These are phyloP conservation scores for Lachnellula occidentalis DNA, from an alignment of 2,329 filamentous ascomycete species.

Conservation along the genomic window DNA sequence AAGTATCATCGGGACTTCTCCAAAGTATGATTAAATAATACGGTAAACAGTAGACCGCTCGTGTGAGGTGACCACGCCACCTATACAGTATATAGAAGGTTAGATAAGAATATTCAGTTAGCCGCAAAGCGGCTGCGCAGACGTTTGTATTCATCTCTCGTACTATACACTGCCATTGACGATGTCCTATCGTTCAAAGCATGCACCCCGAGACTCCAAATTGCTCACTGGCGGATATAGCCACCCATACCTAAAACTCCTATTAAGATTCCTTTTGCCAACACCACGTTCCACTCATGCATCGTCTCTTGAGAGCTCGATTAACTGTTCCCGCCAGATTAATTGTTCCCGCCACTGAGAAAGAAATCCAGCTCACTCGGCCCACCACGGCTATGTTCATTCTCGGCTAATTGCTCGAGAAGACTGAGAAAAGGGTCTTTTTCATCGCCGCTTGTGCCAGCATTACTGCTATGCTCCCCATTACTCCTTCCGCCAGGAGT, in stretches of 20 bases:
- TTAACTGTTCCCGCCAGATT: no score
- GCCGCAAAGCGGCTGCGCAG: not conserved
- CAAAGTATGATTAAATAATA: no score
- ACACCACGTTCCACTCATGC: not conserved
- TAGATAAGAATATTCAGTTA: not conserved
- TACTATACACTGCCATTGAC: no score
- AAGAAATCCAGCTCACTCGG: slow-evolving; percentile 78
- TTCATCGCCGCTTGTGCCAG: slow-evolving; percentile 51
- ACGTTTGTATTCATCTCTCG: not conserved
- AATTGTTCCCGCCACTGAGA: slow-evolving; percentile 35
- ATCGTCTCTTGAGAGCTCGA: not conserved
- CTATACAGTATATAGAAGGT: not conserved
- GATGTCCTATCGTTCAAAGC: not conserved
- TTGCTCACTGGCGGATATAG: not conserved
- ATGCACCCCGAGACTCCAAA: not conserved
- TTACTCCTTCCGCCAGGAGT: slow-evolving; percentile 43
- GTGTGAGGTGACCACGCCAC: no score
- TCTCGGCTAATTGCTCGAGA: slow-evolving; percentile 77
- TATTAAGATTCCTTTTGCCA: not conserved
- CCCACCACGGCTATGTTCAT: slow-evolving; percentile 63
- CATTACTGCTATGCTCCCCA: slow-evolving; percentile 44
- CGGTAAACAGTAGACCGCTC: no score
- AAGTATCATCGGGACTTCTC: no score
- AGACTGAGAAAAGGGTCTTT: slow-evolving; percentile 78
- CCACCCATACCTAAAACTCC: not conserved